Evolutionary conservation across 192 early-diverging fungal genomes (phyloP).

Genomic region (Geranomyces michiganensis): DNA sequence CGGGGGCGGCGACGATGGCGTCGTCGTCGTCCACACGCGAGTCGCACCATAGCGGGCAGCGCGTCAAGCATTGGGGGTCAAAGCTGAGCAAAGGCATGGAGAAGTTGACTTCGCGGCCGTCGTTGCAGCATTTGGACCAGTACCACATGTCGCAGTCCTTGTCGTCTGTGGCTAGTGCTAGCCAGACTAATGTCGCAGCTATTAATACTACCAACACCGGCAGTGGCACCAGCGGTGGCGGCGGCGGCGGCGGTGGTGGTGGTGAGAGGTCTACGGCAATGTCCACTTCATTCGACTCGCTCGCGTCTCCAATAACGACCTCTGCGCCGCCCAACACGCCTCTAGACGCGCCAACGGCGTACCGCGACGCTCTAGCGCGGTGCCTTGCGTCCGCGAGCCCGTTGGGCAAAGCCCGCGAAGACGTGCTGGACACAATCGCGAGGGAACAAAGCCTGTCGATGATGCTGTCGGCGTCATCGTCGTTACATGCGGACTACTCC

Average conservation of each 20-base stretch:
- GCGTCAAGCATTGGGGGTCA: conserved; percentile 12
- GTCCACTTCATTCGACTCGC: no score
- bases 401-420: not conserved
- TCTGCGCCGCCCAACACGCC: not conserved
- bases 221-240: not conserved
- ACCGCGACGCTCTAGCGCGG: conserved; percentile 13
- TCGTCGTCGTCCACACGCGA: no score
- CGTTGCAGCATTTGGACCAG: conserved; percentile 5
- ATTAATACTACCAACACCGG: not conserved
- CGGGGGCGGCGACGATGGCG: no score
- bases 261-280: no score
- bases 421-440: not conserved
- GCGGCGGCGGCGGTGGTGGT: no score
- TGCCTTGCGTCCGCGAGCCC: not conserved
- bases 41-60: not conserved
- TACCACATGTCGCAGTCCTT: not conserved
- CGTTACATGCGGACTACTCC: no score
- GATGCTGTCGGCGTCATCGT: no score
- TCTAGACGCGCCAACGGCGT: not conserved
- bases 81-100: conserved; percentile 9
- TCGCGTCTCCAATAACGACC: not conserved
- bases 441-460: no score
- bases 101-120: conserved; percentile 4
- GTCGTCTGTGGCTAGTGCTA: no score
- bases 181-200: no score